phyloP scores from a whole-genome alignment of 2,329 filamentous ascomycete species.

The Microcyclospora pomicola region DNA sequence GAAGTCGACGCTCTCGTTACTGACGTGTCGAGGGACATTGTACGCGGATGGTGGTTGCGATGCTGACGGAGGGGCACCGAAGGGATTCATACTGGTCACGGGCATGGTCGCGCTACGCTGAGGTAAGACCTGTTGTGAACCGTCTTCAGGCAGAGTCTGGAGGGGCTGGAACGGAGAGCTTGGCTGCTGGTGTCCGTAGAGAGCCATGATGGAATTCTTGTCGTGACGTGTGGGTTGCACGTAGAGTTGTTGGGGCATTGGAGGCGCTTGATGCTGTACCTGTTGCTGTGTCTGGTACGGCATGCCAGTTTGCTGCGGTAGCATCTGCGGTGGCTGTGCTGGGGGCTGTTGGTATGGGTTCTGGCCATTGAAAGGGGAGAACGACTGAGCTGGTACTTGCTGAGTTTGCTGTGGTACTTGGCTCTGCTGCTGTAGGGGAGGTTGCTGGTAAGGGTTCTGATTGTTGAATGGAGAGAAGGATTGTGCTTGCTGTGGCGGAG shows the following conservation, averaged over 20 bases:
- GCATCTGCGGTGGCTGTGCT: conserved; percentile 12
- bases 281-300: conserved; percentile 17
- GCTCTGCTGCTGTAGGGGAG: conserved; percentile 2
- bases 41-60: conserved; percentile 12
- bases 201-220: conserved; percentile 60
- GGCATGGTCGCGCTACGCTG: conserved; percentile 28
- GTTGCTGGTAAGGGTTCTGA: conserved; percentile 6
- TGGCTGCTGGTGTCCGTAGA: conserved; percentile 51
- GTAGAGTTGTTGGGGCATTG: conserved; percentile 24
- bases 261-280: conserved; percentile 25
- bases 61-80: conserved; percentile 4
- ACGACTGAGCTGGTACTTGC: conserved; percentile 1
- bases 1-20: conserved; percentile 56
- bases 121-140: conserved; percentile 8
- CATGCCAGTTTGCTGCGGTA: conserved; percentile 10
- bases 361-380: too few relatives aligned
- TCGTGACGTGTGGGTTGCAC: conserved; percentile 40
- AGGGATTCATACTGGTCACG: conserved; percentile 18
- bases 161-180: conserved; percentile 31
- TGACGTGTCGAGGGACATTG: conserved; percentile 34
- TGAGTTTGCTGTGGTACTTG: conserved; percentile 15
- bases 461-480: conserved; percentile 2
- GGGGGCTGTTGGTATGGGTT: conserved; percentile 8
- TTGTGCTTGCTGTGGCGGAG: conserved; percentile 10
- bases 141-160: conserved; percentile 23